Base-by-base conservation (phyloP, 805 yeast species). In the Metschnikowia drakensbergensis region DNA sequence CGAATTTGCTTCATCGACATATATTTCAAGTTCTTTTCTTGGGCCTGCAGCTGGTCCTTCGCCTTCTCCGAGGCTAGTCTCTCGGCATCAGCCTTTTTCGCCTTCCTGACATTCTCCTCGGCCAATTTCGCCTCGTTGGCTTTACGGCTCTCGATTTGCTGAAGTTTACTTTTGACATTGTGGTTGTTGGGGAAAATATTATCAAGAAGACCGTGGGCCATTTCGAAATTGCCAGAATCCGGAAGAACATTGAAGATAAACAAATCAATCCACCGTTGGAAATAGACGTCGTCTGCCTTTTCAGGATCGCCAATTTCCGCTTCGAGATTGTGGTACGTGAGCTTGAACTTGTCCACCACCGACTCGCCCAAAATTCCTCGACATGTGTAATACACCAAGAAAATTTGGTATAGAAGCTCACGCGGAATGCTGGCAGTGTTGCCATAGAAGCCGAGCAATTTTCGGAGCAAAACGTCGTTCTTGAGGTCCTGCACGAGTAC, bases 201-300 rank as follows among this genome's bases (percentile, higher is more conserved):
- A n/a, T 55, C 54, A n/a, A 67, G 58, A 7, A 71, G 54, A 29
- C 28, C 47, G 34, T 44, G 54, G 2, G 77, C 70, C 28, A 64
- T 61, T 5, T 55, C 57, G 37, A 60, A 63, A 30, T 60, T 53
- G 33, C 65, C 64, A 13, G 59, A 50, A 9, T 60, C 61, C 1
- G 74, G 70, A 39, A 69, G 61, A 2, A 72, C 62, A 49, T 71
- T 68, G 51, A 64, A 68, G 13, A 67, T 64, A 47, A 63, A 64
- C 49, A 71, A 58, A 28, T 72, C 71, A 6, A 63, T 44, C 37
- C 69, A 53, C 41, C 65, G 60, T 25, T 53, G 54, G 36, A 58
- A 49, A 46, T 57, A 60, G 41, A 43, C 48, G 22, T 54, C 58
- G 7, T 56, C 58, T 10, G 29, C 38, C 2, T 34, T 22, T 13